These are phyloP conservation scores for Neurospora tetrasperma DNA, from an alignment of 495 filamentous ascomycete species.

Conservation along the genomic window DNA sequence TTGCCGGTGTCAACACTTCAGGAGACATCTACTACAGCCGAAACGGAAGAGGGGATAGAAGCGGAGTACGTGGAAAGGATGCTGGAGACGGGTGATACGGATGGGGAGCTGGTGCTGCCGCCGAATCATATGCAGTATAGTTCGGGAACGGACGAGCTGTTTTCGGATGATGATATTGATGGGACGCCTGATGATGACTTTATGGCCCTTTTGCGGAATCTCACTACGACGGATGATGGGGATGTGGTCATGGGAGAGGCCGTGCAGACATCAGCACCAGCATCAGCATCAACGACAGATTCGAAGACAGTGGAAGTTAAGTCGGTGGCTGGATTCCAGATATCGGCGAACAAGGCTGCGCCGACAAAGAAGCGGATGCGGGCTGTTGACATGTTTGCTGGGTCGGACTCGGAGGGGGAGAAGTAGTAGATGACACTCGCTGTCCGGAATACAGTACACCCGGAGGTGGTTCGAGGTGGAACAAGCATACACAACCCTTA, in stretches of 20 bases:
- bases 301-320: slow-evolving; percentile 6
- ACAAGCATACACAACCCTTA: background rate
- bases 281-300: slow-evolving; percentile 10
- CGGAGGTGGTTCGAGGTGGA: too few relatives aligned
- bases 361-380: slow-evolving; percentile 51
- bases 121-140: slow-evolving; percentile 14
- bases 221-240: background rate
- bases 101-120: slow-evolving; percentile 20
- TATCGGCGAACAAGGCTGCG: slow-evolving; percentile 18
- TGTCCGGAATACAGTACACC: background rate
- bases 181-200: slow-evolving; percentile 18
- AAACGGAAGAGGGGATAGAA: slow-evolving; percentile 14
- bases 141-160: slow-evolving; percentile 14
- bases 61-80: slow-evolving; percentile 21
- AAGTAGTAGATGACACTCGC: slow-evolving; percentile 4
- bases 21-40: background rate
- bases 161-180: slow-evolving; percentile 19
- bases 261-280: slow-evolving; percentile 14
- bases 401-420: slow-evolving; percentile 37
- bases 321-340: slow-evolving; percentile 17
- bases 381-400: slow-evolving; percentile 93
- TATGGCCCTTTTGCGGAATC: slow-evolving; percentile 9
- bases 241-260: slow-evolving; percentile 9
- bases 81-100: slow-evolving; percentile 23
- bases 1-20: slow-evolving; percentile 21